Base-by-base conservation (phyloP, 2,329 filamentous ascomycete genomes). In the Fusarium aywerte region DNA sequence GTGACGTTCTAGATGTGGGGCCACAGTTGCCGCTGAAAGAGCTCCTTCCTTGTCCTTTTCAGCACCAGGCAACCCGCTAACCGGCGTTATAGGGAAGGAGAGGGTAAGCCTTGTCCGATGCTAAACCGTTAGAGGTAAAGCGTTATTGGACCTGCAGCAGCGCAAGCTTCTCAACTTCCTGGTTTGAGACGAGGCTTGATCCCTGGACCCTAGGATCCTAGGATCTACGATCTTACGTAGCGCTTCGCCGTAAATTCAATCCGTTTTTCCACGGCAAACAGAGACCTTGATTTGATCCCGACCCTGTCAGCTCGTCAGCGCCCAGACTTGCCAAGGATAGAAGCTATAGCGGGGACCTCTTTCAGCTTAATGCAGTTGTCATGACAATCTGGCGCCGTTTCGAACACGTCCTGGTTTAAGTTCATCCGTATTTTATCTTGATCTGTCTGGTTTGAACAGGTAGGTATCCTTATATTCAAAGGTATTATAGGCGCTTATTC, bases 341-440 rank as follows among this genome's bases (percentile, higher is more conserved):
- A 58, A 47, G 35, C 50, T 47, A 38, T 49, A 39, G 58, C 38
- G 60, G 60, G 40, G 60, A 33, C 45, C 55, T 49, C 42, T 23
- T 38, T 39, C 47, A 56, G 50, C 62, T 69, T 50, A 61, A 62
- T 61, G 59, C 58, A 65, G 72, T 74, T 74, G 72, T 71, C 71
- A 69, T 74, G 71, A 64, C 71, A 58, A 73, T 74, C 59, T 69
- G 64, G 68, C 52, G 68, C 44, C 52, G 70, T 74, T 73, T 70
- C 61, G 61, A 36, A 39, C 43, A 27, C 15, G 52, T 35, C 31
- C 36, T 38, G 45, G 62, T 42, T 47, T 62, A 40, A 64, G 36
- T 45, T 53, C 47, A 18, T 62, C 48, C 42, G 31, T 35, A 32
- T 48, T 44, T n/a, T 40, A 44, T 38, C 55, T 49, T 43, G 27